Evolutionary conservation across 345 rosid genomes (phyloP), one percentile per base, ranked within the genome.

Genomic region (Laguncularia racemosa): DNA sequence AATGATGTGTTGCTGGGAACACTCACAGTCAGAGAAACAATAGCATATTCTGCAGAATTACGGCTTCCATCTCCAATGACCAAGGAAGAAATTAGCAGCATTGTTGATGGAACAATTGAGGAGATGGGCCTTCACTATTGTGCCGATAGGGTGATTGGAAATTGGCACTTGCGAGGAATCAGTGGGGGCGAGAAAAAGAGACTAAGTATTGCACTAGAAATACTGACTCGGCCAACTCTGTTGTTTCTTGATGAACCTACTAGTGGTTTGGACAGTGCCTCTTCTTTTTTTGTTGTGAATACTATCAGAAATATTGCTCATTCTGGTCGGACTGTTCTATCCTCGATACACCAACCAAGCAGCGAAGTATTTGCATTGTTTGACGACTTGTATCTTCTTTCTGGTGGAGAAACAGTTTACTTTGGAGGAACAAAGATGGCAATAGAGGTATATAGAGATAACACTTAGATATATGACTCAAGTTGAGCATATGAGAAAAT

Each of bases 141-240:
- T 14, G 63, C 73, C 3, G 78, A 85, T 44, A 57, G 78, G 16
- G 5, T 76, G 20, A 73, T 85, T n/a, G 93, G 93, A 48, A 79
- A 73, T 70, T 85, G 93, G 87, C 93, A 85, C 58, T 53, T 70
- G 48, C 71, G 93, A 75, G 93, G 89, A 19, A 70, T 83, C 60
- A 83, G 93, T 50, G 89, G 89, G 7, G 93, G 93, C 9, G 93
- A 85, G 65, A 83, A 70, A 76, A 85, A 85, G 76, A 63, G 93
- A 61, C 64, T 83, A 8, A 77, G 85, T 67, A 77, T 85, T 47
- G 89, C 85, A 33, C 71, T 85, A 16, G 93, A 85, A 73, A 81
- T 81, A 55, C 76, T 85, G 53, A 83, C 87, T 1, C 70, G 57
- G 69, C 93, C 93, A 0, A 66, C 16, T 2, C 45, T 83, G 16